These are phyloP conservation scores for Eucalyptus cladocalyx DNA, from an alignment of 345 rosid species.

Conservation along the genomic window DNA sequence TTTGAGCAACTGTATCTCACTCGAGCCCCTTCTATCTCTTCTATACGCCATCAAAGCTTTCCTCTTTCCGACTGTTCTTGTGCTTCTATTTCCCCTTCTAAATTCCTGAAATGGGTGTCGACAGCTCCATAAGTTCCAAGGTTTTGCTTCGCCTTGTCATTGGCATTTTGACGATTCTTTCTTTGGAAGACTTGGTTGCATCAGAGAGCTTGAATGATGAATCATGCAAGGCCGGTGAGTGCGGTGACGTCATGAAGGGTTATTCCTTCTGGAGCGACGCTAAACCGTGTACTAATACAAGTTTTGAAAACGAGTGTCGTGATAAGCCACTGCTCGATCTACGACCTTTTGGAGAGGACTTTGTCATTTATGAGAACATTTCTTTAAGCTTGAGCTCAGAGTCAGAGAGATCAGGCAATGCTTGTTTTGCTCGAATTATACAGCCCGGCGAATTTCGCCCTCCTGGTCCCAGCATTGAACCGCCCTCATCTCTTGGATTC, in stretches of 20 bases:
- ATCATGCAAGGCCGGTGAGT: fast-evolving
- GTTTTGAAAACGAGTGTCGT: neutral
- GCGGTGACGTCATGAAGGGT: neutral
- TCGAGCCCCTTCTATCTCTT: neutral
- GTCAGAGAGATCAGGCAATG: fast-evolving
- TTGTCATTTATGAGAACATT: too few species aligned
- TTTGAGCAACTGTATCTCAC: fast-evolving
- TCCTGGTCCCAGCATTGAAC: too few species aligned
- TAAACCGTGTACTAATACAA: too few species aligned
- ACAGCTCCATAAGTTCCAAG: neutral
- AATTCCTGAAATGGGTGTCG: neutral
- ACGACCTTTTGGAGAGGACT: fast-evolving
- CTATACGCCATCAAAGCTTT: neutral
- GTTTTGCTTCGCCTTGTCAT: neutral
- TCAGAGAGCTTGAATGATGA: fast-evolving
- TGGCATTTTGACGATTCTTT: neutral
- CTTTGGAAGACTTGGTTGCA: neutral
- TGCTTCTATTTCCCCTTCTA: neutral
- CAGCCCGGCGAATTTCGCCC: too few species aligned
- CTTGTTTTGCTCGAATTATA: too few species aligned
- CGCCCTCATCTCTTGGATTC: too few species aligned
- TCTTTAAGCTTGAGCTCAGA: too few species aligned
- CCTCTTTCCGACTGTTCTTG: neutral
- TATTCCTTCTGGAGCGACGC: neutral
- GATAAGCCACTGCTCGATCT: fast-evolving